Evolutionary conservation across 306 rosid genomes (phyloP).

Genomic region (Hippophae tibetana): DNA sequence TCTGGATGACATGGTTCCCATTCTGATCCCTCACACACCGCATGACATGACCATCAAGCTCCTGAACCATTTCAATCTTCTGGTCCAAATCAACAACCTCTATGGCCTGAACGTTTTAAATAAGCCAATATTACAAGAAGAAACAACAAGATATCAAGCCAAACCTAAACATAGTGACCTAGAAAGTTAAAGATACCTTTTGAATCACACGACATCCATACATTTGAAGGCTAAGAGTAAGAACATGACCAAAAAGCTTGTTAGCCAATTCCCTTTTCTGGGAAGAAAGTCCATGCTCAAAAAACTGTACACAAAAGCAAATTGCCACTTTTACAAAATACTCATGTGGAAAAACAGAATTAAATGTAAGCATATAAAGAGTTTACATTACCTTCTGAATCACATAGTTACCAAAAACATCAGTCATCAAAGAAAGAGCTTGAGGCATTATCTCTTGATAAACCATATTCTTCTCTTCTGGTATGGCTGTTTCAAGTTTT

Average conservation of each 20-base stretch:
- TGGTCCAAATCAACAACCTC: slow-evolving; percentile 96
- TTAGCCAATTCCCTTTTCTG: slow-evolving; percentile 91
- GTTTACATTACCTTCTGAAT: slow-evolving; percentile 71
- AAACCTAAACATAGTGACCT: neutral
- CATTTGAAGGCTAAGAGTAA: slow-evolving; percentile 94
- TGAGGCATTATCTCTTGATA: slow-evolving; percentile 95
- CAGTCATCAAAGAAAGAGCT: slow-evolving; percentile 88
- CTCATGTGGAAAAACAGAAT: slow-evolving; percentile 2
- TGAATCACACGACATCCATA: slow-evolving; percentile 97
- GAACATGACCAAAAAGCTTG: slow-evolving; percentile 74
- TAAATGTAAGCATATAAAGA: neutral
- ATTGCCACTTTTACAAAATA: slow-evolving; percentile 6
- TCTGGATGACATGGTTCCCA: slow-evolving; percentile 94
- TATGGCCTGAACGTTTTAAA: slow-evolving; percentile 49
- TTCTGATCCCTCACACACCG: slow-evolving; percentile 98
- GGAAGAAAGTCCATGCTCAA: slow-evolving; percentile 82
- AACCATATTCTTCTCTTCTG: slow-evolving; percentile 85
- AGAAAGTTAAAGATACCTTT: slow-evolving; percentile 46
- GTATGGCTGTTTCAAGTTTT: slow-evolving; percentile 81
- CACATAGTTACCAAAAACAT: slow-evolving; percentile 94
- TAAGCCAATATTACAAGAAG: no score
- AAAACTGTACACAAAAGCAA: slow-evolving; percentile 48
- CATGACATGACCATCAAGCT: slow-evolving; percentile 82
- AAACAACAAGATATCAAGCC: neutral
- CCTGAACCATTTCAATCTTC: slow-evolving; percentile 82